Conservation (phyloP, 352 stramenopile genomes). For the Saprolegnia diclina region DNA sequence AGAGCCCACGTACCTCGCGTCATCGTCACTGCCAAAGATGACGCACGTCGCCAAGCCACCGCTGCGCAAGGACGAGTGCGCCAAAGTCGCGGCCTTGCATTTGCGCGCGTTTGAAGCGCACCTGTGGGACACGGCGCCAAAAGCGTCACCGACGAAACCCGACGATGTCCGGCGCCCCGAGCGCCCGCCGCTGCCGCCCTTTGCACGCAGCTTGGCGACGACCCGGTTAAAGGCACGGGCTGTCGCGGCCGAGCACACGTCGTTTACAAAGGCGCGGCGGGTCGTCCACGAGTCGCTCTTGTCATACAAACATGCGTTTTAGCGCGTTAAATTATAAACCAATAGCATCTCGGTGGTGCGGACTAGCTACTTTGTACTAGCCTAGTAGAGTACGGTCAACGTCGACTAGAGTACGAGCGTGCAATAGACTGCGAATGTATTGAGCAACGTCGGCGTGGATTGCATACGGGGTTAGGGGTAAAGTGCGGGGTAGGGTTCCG, state of each 20-base stretch:
- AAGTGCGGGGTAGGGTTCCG: too few species aligned
- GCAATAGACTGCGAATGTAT: too few species aligned
- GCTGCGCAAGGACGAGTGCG: neutral
- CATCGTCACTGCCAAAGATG: neutral
- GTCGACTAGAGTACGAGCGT: too few species aligned
- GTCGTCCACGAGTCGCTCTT: neutral
- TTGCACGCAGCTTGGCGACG: neutral
- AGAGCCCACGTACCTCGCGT: neutral
- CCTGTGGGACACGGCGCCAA: neutral
- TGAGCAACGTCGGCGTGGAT: too few species aligned
- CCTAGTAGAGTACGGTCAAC: too few species aligned
- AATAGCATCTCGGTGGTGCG: too few species aligned
- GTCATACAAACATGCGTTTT: constrained; percentile 28
- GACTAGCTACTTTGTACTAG: too few species aligned
- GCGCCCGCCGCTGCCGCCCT: neutral
- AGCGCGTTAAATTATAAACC: too few species aligned
- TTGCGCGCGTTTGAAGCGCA: neutral
- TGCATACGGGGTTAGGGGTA: too few species aligned
- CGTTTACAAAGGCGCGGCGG: constrained; percentile 11
- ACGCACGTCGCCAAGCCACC: neutral
- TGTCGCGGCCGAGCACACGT: constrained; percentile 3
- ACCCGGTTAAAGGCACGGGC: constrained; percentile 6
- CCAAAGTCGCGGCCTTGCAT: neutral
- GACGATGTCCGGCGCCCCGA: neutral
- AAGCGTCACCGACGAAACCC: neutral